phyloP scores from a whole-genome alignment of 768 basidiomycete genomes.

The Kwoniella europaea region DNA sequence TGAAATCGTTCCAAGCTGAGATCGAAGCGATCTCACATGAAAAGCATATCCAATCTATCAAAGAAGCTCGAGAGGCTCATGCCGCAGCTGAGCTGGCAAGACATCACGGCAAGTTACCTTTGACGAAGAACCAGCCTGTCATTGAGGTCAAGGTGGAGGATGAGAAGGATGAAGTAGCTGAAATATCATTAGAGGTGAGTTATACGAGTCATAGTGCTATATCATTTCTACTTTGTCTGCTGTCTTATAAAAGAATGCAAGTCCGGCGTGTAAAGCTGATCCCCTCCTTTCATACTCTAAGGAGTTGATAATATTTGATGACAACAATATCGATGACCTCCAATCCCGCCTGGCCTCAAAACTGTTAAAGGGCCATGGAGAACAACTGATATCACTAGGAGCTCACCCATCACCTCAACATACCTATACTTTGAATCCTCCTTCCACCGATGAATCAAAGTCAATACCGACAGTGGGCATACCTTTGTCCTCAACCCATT shows the following conservation, averaged over 20 bases:
- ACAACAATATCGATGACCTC: conserved; percentile 30
- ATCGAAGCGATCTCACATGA: conserved; percentile 45
- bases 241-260: no score
- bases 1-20: conserved; percentile 57
- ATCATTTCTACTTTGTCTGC: no score
- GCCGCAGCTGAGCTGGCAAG: conserved; percentile 46
- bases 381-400: conserved; percentile 55
- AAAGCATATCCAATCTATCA: conserved; percentile 35
- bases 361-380: conserved; percentile 50
- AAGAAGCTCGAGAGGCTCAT: conserved; percentile 42
- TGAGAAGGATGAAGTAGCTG: conserved; percentile 24
- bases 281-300: conserved; percentile 11
- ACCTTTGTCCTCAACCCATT: conserved; percentile 25
- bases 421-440: conserved; percentile 39
- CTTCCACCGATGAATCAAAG: background rate
- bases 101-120: conserved; percentile 48
- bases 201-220: background rate
- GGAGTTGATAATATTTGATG: conserved; percentile 30
- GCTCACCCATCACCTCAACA: conserved; percentile 46
- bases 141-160: conserved; percentile 30
- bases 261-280: conserved; percentile 1
- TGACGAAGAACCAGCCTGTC: conserved; percentile 14
- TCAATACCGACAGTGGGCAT: conserved; percentile 26
- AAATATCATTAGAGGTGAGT: conserved; percentile 42
- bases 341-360: conserved; percentile 32